These are phyloP conservation scores for Kingdonia uniflora DNA, from an alignment of 164 flowering plant species.

Conservation along the genomic window DNA sequence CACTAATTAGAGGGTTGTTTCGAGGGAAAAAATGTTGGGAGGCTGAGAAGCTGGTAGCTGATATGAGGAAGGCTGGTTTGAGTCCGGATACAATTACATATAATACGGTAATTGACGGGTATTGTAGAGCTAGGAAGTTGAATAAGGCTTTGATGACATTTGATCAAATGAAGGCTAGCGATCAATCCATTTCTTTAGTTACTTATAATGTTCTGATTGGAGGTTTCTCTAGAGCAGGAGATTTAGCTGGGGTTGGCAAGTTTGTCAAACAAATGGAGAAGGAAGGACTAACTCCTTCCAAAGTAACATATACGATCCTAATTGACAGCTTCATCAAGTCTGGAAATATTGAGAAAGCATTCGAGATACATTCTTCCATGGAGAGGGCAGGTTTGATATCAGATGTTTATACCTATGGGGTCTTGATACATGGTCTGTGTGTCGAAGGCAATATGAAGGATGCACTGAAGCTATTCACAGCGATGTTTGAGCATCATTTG, in stretches of 20 bases:
- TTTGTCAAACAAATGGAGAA: conserved; percentile 60
- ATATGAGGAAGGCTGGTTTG: conserved; percentile 35
- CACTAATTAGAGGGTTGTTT: conserved; percentile 49
- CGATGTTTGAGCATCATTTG: conserved; percentile 33
- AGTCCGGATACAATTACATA: conserved; percentile 43
- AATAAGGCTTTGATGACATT: conserved; percentile 36
- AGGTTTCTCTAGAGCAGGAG: conserved; percentile 40
- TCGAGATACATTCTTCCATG: conserved; percentile 38
- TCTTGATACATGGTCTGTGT: conserved; percentile 55
- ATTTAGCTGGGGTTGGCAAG: conserved; percentile 18
- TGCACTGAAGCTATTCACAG: conserved; percentile 45
- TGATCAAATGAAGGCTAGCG: conserved; percentile 33
- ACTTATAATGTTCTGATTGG: conserved; percentile 53
- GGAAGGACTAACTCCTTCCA: conserved; percentile 44
- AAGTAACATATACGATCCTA: conserved; percentile 56
- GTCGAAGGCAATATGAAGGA: conserved; percentile 56
- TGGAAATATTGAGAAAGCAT: conserved; percentile 49
- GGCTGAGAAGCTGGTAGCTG: conserved; percentile 33
- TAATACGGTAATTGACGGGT: conserved; percentile 53
- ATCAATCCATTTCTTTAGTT: conserved; percentile 38
- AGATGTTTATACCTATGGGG: conserved; percentile 50
- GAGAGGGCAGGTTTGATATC: conserved; percentile 40
- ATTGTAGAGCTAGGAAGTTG: conserved; percentile 35
- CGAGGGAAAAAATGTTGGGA: conserved; percentile 21
- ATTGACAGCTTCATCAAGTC: conserved; percentile 40